Conservation (phyloP, 306 rosid genomes). For the Abrus precatorius region DNA sequence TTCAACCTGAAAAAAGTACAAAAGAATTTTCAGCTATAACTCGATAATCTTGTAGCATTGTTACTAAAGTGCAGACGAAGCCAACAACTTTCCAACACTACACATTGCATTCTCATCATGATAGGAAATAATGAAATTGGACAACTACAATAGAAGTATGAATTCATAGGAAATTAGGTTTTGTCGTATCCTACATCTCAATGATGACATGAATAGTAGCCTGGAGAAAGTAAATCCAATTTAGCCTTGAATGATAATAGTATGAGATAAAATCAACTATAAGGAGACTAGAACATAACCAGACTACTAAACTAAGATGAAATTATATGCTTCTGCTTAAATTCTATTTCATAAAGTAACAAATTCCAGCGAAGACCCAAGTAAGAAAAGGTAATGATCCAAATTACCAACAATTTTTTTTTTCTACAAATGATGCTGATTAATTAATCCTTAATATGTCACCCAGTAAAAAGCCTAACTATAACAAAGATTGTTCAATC, state of each 20-base stretch:
- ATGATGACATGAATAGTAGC: conserved; percentile 1
- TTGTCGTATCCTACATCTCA: conserved; percentile 3
- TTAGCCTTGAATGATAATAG: conserved; percentile 26
- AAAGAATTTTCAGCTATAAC: conserved; percentile 33
- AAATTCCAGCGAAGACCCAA: not conserved
- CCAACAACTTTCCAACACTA: conserved; percentile 35
- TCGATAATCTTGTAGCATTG: conserved; percentile 29
- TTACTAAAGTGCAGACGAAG: not conserved
- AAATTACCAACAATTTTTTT: not conserved
- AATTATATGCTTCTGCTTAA: conserved; percentile 23
- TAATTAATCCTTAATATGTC: not conserved
- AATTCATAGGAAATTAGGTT: conserved; percentile 9
- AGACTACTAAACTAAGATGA: conserved; percentile 27
- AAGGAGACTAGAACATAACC: conserved; percentile 8
- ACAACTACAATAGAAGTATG: conserved; percentile 18
- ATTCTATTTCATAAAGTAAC: conserved; percentile 5
- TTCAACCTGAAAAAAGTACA: conserved; percentile 63
- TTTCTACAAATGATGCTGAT: too few relatives aligned
- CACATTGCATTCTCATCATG: conserved; percentile 28
- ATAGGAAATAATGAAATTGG: conserved; percentile 5
- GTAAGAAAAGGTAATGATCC: not conserved
- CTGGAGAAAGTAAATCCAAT: conserved; percentile 7
- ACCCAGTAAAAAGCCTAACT: not conserved
- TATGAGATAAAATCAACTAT: not conserved
- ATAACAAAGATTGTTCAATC: conserved; percentile 6